These are phyloP conservation scores for Skeletonema menzelii DNA, from an alignment of 108 stramenopile species.

Conservation along the genomic window DNA sequence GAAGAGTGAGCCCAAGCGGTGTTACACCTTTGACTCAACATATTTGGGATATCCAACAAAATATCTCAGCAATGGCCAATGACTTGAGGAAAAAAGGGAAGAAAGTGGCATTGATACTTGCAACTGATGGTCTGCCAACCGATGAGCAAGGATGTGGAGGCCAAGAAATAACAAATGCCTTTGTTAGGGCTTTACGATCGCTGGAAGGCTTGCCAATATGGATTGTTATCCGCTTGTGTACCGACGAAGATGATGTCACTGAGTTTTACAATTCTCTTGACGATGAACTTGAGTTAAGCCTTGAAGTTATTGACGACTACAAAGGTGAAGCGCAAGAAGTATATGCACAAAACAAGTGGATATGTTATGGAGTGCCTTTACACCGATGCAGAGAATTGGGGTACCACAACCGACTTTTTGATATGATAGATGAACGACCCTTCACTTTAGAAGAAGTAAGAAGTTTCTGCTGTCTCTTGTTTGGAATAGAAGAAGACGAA, in stretches of 20 bases:
- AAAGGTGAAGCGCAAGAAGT: slow-evolving; percentile 77
- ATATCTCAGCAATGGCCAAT: slow-evolving; percentile 32
- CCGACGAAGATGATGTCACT: slow-evolving; percentile 65
- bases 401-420: slow-evolving; percentile 61
- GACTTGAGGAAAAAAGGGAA: slow-evolving; percentile 38
- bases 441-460: slow-evolving; percentile 64
- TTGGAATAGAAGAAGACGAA: slow-evolving; percentile 59
- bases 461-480: slow-evolving; percentile 63
- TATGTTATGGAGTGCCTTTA: slow-evolving; percentile 66
- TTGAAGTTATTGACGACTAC: slow-evolving; percentile 85
- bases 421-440: slow-evolving; percentile 73
- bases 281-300: slow-evolving; percentile 54
- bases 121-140: slow-evolving; percentile 63
- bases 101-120: slow-evolving; percentile 51
- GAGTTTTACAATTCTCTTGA: slow-evolving; percentile 80
- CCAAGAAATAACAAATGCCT: slow-evolving; percentile 21
- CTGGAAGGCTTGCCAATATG: slow-evolving; percentile 75
- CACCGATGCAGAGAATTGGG: slow-evolving; percentile 78
- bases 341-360: slow-evolving; percentile 64
- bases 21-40: slow-evolving; percentile 65
- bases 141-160: slow-evolving; percentile 40
- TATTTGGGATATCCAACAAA: slow-evolving; percentile 48
- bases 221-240: slow-evolving; percentile 80
- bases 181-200: slow-evolving; percentile 44
- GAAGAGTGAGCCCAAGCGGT: slow-evolving; percentile 49